Evolutionary conservation across 2,329 filamentous ascomycete species (phyloP).

Genomic region (Alternaria gansuensis): DNA sequence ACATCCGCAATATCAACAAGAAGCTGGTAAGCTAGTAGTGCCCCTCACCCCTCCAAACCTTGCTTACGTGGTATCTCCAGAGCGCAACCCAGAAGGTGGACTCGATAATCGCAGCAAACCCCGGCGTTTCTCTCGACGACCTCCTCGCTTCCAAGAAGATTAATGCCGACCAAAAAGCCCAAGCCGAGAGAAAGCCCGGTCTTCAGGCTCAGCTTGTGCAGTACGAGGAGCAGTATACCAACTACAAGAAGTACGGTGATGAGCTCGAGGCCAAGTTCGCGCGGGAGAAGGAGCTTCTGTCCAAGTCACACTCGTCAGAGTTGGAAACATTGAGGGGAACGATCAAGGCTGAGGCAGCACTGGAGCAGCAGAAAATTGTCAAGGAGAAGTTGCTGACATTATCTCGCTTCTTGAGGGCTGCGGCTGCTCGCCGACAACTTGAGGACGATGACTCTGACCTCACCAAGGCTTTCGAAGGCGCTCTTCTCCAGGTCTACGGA

Average conservation of each 20-base stretch:
- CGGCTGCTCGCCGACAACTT: constrained; percentile 75
- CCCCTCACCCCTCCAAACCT: constrained; percentile 13
- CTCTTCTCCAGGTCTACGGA: constrained; percentile 79
- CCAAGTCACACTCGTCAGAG: constrained; percentile 65
- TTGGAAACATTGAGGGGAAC: constrained; percentile 64
- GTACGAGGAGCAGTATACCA: constrained; percentile 75
- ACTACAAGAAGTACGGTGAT: constrained; percentile 78
- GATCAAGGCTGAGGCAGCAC: constrained; percentile 63
- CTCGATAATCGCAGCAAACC: constrained; percentile 72
- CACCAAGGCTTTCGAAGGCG: constrained; percentile 81
- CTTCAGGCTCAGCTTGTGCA: constrained; percentile 74
- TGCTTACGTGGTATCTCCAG: constrained; percentile 55
- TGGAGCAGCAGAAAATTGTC: constrained; percentile 59
- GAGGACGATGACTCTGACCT: constrained; percentile 78
- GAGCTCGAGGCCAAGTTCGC: constrained; percentile 71
- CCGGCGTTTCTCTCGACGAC: constrained; percentile 75
- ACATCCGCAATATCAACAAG: constrained; percentile 90
- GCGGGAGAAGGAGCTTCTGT: constrained; percentile 65
- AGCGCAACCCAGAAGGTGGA: constrained; percentile 77
- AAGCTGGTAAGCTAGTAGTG: constrained; percentile 75
- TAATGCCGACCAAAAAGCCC: constrained; percentile 81
- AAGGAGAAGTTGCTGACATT: constrained; percentile 73
- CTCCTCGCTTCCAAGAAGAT: constrained; percentile 76
- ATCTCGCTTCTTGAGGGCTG: constrained; percentile 81
- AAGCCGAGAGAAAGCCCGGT: constrained; percentile 78